Evolutionary conservation across 75 land plant species (phyloP).

Genomic region (Cryptomeria japonica): DNA sequence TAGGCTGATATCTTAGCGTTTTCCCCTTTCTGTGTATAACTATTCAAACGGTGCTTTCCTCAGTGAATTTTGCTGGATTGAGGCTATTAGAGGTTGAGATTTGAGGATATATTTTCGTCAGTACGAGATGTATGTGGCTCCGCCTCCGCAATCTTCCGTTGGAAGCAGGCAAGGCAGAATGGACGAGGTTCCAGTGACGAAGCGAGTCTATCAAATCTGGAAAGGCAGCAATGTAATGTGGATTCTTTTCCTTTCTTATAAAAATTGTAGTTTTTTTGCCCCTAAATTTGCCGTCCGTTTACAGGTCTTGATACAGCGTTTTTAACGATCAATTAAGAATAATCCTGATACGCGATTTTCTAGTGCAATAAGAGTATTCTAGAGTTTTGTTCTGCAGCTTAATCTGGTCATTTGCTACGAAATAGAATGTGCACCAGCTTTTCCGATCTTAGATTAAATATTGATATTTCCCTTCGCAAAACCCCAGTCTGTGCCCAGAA

Average conservation of each 20-base stretch:
- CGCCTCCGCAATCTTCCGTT: conserved; percentile 41
- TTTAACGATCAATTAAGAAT: neutral
- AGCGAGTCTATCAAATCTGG: conserved; percentile 76
- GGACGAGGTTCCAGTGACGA: conserved; percentile 11
- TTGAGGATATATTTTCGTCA: neutral
- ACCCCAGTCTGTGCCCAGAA: neutral
- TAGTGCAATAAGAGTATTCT: neutral
- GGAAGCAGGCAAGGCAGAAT: conserved; percentile 17
- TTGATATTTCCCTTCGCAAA: neutral
- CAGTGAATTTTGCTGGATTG: neutral
- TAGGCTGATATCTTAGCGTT: neutral
- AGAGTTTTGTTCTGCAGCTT: neutral
- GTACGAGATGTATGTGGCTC: conserved; percentile 42
- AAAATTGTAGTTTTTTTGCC: neutral
- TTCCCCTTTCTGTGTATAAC: neutral
- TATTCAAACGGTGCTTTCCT: neutral
- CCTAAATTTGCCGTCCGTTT: neutral
- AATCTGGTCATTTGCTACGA: neutral
- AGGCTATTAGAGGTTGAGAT: neutral
- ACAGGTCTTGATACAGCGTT: neutral
- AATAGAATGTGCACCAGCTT: neutral
- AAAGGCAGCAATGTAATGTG: conserved; percentile 73
- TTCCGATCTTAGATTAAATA: neutral
- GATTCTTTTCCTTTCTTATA: neutral
- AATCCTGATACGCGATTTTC: neutral